Conservation (phyloP, 345 rosid species). For the Clarkia xantiana region DNA sequence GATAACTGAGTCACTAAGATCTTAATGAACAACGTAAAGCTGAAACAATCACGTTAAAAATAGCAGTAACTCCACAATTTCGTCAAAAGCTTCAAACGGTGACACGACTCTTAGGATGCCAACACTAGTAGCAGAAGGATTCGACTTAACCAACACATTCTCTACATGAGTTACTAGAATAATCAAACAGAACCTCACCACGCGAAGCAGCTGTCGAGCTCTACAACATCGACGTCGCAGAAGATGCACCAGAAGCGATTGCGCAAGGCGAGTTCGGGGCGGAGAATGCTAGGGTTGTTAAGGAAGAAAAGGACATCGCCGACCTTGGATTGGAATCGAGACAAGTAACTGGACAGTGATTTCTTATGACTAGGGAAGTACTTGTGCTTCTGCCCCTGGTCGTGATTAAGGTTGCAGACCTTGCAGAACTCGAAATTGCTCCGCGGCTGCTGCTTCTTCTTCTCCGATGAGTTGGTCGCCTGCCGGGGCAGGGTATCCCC, state of each 20-base stretch:
- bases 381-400: slow-evolving; percentile 62
- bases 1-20: not conserved
- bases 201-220: slow-evolving; percentile 50
- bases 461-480: slow-evolving; percentile 9
- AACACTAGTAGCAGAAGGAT: too few species aligned
- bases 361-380: slow-evolving; percentile 60
- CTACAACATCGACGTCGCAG: slow-evolving; percentile 59
- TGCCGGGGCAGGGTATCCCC: not conserved
- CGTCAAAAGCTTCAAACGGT: too few species aligned
- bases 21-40: not conserved
- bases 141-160: too few species aligned
- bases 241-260: slow-evolving; percentile 75
- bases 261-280: slow-evolving; percentile 37
- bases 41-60: too few species aligned
- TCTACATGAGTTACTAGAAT: too few species aligned
- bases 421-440: slow-evolving; percentile 56
- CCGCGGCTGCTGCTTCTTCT: slow-evolving; percentile 16
- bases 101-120: too few species aligned
- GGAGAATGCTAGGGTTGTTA: slow-evolving; percentile 41
- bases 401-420: slow-evolving; percentile 54
- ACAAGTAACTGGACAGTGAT: slow-evolving; percentile 36
- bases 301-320: slow-evolving; percentile 51
- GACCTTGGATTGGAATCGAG: slow-evolving; percentile 48
- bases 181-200: slow-evolving; percentile 25
- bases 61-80: too few species aligned